Evolutionary conservation across 1,284 basidiomycete genomes (phyloP).

Genomic region (Austropuccinia psidii): DNA sequence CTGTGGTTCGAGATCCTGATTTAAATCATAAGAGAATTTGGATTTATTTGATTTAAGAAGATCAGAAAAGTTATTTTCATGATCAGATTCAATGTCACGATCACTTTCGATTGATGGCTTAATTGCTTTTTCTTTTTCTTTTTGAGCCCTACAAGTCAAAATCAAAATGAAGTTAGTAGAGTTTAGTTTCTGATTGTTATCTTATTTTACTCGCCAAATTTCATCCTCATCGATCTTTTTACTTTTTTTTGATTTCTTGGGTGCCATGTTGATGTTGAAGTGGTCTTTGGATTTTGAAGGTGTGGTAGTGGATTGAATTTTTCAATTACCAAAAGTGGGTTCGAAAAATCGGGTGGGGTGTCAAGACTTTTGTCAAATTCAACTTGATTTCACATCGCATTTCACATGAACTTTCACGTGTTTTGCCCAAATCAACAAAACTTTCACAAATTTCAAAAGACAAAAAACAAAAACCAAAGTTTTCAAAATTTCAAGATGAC

Average conservation of each 20-base stretch:
- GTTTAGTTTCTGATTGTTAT: too few species aligned
- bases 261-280: slow-evolving; percentile 28
- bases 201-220: slow-evolving; percentile 1
- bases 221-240: slow-evolving; percentile 30
- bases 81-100: neutral
- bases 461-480: too few species aligned
- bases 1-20: neutral
- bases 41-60: neutral
- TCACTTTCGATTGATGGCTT: neutral
- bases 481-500: too few species aligned
- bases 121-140: slow-evolving; percentile 5
- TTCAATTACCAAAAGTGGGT: too few species aligned
- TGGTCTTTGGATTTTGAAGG: too few species aligned
- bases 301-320: too few species aligned
- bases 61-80: neutral
- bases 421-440: too few species aligned
- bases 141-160: neutral
- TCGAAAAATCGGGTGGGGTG: too few species aligned
- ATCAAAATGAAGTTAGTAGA: neutral
- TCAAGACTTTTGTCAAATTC: too few species aligned
- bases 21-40: neutral
- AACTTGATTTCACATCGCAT: too few species aligned
- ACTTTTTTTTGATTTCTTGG: slow-evolving; percentile 25
- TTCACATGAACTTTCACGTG: too few species aligned
- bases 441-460: too few species aligned